Evolutionary conservation across 805 yeast genomes (phyloP), one percentile per base, ranked within the genome.

Genomic region (Spathaspora arborariae): DNA sequence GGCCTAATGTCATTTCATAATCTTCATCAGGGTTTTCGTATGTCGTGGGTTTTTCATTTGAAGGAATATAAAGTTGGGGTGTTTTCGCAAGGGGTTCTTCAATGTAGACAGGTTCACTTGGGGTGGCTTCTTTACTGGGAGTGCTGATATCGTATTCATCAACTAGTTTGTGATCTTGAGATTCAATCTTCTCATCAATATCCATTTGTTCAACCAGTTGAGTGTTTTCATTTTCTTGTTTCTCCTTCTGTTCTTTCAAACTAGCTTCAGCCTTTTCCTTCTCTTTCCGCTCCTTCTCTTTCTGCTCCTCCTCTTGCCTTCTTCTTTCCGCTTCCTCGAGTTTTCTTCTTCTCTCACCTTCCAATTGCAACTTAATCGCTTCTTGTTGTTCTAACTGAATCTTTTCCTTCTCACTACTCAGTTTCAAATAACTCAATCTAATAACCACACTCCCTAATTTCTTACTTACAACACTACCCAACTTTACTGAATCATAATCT

Each of bases 21-120:
- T 72, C 76, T 33, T 62, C 67, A 15, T 70, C 75, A 2, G 75
- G 75, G 48, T 71, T 72, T 19, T 70, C 73, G 46, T 70, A 72
- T 4, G 52, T 27, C 7, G 41, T 22, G 2, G 45, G 20, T 10
- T 30, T 21, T 19, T 38, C n/a, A 13, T 22, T 33, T 5, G 52
- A 48, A 1, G 67, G 65, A 15, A 58, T 44, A 39, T 45, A 62
- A 26, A 62, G 45, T 39, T 51, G 58, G 2, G 65, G 63, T 13
- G 48, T 33, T 46, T 52, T 52, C n/a, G 43, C 27, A 7, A 24
- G n/a, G 19, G 48, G 46, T 18, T 46, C 45, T 15, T 37, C 41
- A 20, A 16, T 22, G 33, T 41, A 37, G 22, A 19, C 11, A 19
- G 27, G 24, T 4, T n/a, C 20, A 26, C 4, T 10, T 18, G 39